These are phyloP conservation scores for Diutina sp. DNA, from an alignment of 1,139 yeast species.

Conservation along the genomic window DNA sequence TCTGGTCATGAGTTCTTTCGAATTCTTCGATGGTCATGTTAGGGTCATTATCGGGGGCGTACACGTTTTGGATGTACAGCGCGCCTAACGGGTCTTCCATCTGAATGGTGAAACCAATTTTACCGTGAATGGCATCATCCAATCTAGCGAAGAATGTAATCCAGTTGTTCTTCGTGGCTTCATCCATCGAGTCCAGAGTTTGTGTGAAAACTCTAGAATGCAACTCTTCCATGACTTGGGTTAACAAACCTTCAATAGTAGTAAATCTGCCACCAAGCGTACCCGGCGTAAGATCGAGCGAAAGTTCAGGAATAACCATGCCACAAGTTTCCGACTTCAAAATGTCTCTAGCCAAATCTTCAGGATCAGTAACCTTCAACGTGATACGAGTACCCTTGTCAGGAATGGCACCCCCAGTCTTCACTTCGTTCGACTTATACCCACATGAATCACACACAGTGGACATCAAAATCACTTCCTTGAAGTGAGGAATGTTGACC, in stretches of 20 bases:
- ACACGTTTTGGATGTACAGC: conserved; percentile 90
- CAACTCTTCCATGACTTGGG: conserved; percentile 83
- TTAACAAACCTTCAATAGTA: conserved; percentile 83
- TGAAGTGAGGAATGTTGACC: conserved; percentile 94
- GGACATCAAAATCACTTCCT: conserved; percentile 94
- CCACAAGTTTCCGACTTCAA: conserved; percentile 93
- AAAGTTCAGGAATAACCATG: conserved; percentile 72
- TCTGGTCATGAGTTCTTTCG: conserved; percentile 77
- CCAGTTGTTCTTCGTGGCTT: conserved; percentile 70
- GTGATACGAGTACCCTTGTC: conserved; percentile 67
- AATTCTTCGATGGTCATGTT: conserved; percentile 85
- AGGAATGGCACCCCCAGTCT: conserved; percentile 96
- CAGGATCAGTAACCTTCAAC: conserved; percentile 75
- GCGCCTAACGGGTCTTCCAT: conserved; percentile 95
- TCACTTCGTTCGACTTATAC: conserved; percentile 92
- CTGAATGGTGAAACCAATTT: conserved; percentile 65
- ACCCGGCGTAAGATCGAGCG: conserved; percentile 87
- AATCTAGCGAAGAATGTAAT: conserved; percentile 58
- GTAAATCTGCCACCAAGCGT: conserved; percentile 98
- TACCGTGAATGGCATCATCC: conserved; percentile 75
- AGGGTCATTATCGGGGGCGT: conserved; percentile 97
- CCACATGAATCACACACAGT: conserved; percentile 91
- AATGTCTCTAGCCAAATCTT: conserved; percentile 89
- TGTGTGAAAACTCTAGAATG: conserved; percentile 75
- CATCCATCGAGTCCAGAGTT: conserved; percentile 87